Evolutionary conservation across 257 asterid species (phyloP), one percentile per base, ranked within the genome.

Genomic region (Jacaranda copaia): DNA sequence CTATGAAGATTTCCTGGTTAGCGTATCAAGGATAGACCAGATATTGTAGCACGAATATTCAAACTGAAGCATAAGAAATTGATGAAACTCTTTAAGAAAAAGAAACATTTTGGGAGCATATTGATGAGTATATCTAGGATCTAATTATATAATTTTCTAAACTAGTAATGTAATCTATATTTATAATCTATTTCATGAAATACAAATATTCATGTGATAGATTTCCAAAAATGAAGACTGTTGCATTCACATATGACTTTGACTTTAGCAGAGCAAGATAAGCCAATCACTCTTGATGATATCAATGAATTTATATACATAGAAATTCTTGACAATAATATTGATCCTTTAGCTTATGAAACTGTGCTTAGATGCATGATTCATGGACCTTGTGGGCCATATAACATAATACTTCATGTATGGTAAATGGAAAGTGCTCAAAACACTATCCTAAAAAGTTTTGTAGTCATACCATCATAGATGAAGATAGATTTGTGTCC

Each of bases 201-300:
- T 59, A n/a, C 56, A 75, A 55, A 75, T 46, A 6, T 63, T 48
- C 45, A 35, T 75, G 73, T 75, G 14, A 63, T 49, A 6, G 80
- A 66, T 15, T 76, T 76, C 12, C 43, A 76, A 67, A 76, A 67
- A 25, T 15, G 48, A 18, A 56, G 67, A 36, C 19, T 70, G 3
- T 32, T 48, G 0, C 49, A 70, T 70, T 51, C 62, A 6, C 75
- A 70, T 49, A 20, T 70, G 16, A 40, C 67, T 35, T 20, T 66
- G 32, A 68, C 51, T 6, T 13, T 66, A 2, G 43, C 25, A 5
- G 32, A 8, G 12, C 38, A 32, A 11, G 56, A 76, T 65, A 66
- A 52, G 20, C 58, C 46, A 5, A 52, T 25, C 3, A 39, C 68
- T 39, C 53, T 35, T 0, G 74, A 76, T 0, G 9, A 76, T 0